phyloP scores from a whole-genome alignment of 2,329 filamentous ascomycete species.

The Drechmeria coniospora region DNA sequence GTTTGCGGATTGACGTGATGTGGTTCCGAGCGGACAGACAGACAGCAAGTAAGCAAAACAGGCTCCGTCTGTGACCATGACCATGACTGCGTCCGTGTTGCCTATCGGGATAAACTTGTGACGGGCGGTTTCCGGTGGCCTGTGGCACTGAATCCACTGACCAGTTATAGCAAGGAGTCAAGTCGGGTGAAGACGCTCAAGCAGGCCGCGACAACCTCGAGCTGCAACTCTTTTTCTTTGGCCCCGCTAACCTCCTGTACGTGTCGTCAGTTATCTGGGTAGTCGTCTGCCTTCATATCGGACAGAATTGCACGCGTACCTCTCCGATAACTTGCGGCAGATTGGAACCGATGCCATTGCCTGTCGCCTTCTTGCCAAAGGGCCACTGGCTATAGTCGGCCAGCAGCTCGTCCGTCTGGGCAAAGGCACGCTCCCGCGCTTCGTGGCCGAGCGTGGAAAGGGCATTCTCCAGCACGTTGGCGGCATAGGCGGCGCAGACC shows the following conservation, averaged over 20 bases:
- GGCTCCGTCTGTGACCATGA: too few species aligned
- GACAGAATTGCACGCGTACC: too few species aligned
- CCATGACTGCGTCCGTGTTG: too few species aligned
- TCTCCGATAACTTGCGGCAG: constrained; percentile 74
- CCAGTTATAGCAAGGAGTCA: constrained; percentile 70
- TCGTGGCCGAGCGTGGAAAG: constrained; percentile 87
- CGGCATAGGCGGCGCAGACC: constrained; percentile 96
- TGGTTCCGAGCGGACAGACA: too few species aligned
- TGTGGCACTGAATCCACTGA: too few species aligned
- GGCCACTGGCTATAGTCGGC: constrained; percentile 97
- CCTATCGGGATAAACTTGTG: too few species aligned
- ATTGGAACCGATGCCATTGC: constrained; percentile 78
- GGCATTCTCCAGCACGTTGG: constrained; percentile 97
- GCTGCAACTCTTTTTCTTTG: constrained; percentile 89
- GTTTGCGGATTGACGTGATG: too few species aligned
- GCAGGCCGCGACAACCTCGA: constrained; percentile 94
- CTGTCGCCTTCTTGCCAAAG: constrained; percentile 71
- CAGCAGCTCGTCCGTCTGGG: constrained; percentile 89
- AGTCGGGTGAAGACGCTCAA: constrained; percentile 94
- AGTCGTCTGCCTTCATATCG: too few species aligned
- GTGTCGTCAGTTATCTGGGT: constrained; percentile 1
- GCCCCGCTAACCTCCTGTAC: constrained; percentile 58
- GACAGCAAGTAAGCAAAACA: too few species aligned
- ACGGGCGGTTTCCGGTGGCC: too few species aligned
- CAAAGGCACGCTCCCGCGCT: constrained; percentile 83